Conservation (phyloP, 2,329 filamentous ascomycete genomes). For the Ceratocystis colombiana region DNA sequence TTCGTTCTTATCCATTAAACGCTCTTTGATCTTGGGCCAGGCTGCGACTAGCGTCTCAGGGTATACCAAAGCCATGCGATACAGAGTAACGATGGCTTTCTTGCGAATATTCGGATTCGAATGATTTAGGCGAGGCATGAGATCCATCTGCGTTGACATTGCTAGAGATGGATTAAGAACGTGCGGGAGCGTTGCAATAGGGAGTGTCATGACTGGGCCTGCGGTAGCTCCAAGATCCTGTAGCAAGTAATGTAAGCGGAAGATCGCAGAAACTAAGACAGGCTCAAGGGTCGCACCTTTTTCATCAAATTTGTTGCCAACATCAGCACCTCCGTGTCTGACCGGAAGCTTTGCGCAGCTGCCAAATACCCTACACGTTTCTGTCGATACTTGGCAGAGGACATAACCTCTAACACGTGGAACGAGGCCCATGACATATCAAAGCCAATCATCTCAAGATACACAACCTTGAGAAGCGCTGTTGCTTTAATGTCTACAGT, state of each 20-base stretch:
- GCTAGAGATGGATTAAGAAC: slow-evolving; percentile 88
- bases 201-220: slow-evolving; percentile 69
- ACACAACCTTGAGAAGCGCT: slow-evolving; percentile 87
- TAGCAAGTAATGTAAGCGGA: not conserved
- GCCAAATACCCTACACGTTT: slow-evolving; percentile 93
- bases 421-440: slow-evolving; percentile 99
- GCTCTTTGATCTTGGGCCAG: slow-evolving; percentile 96
- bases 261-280: not conserved
- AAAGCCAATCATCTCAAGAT: slow-evolving; percentile 97
- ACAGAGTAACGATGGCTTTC: slow-evolving; percentile 91
- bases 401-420: slow-evolving; percentile 98
- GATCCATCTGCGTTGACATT: slow-evolving; percentile 75
- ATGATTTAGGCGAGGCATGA: slow-evolving; percentile 77
- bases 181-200: slow-evolving; percentile 83
- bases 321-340: slow-evolving; percentile 96
- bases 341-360: slow-evolving; percentile 88
- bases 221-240: slow-evolving; percentile 64
- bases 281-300: slow-evolving; percentile 48
- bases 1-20: slow-evolving; percentile 78
- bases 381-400: slow-evolving; percentile 83
- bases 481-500: slow-evolving; percentile 80
- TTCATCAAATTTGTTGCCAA: slow-evolving; percentile 92
- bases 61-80: slow-evolving; percentile 88
- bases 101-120: slow-evolving; percentile 79
- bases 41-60: slow-evolving; percentile 84